These are phyloP conservation scores for Talaromyces sp. DNA, from an alignment of 2,329 filamentous ascomycete genomes.

Conservation along the genomic window DNA sequence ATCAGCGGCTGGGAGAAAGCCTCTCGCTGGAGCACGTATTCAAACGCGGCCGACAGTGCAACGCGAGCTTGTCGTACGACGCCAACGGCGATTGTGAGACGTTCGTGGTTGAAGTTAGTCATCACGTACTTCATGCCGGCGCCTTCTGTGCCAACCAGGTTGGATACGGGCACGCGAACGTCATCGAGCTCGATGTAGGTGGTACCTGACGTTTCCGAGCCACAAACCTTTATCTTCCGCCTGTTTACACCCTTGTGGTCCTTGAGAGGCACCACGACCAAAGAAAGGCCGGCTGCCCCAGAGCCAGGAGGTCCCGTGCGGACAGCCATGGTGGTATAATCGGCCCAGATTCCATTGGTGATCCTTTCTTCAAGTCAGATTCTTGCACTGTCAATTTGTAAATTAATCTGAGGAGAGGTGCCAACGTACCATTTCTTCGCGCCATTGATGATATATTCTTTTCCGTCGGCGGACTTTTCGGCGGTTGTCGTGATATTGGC, in stretches of 20 bases:
- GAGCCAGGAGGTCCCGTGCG: conserved; percentile 57
- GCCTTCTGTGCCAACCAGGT: conserved; percentile 65
- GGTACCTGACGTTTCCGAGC: conserved; percentile 58
- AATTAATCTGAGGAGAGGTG: not conserved
- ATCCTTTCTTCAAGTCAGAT: conserved; percentile 41
- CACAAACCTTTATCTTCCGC: conserved; percentile 62
- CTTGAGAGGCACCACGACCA: conserved; percentile 67
- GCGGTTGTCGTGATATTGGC: conserved; percentile 67
- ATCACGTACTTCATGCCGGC: conserved; percentile 69
- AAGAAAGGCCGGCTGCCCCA: conserved; percentile 57
- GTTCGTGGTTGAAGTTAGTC: conserved; percentile 77
- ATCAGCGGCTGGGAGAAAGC: conserved; percentile 65
- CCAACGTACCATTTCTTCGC: conserved; percentile 62
- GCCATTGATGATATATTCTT: conserved; percentile 67
- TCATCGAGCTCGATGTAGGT: conserved; percentile 74
- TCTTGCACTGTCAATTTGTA: not conserved
- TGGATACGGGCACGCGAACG: conserved; percentile 64
- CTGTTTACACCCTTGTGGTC: conserved; percentile 61
- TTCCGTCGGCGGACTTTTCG: conserved; percentile 56
- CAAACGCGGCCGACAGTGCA: conserved; percentile 55
- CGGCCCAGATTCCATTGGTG: conserved; percentile 66
- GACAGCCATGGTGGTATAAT: conserved; percentile 66
- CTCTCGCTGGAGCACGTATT: conserved; percentile 60
- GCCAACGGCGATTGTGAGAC: conserved; percentile 60
- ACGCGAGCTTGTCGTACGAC: conserved; percentile 59